A percentile compares a stretch with the other conserved stretches of the same genome.
These are phyloP conservation scores for Xylona heveae DNA, from an alignment of 495 filamentous ascomycete genomes.

Conservation along the genomic window DNA sequence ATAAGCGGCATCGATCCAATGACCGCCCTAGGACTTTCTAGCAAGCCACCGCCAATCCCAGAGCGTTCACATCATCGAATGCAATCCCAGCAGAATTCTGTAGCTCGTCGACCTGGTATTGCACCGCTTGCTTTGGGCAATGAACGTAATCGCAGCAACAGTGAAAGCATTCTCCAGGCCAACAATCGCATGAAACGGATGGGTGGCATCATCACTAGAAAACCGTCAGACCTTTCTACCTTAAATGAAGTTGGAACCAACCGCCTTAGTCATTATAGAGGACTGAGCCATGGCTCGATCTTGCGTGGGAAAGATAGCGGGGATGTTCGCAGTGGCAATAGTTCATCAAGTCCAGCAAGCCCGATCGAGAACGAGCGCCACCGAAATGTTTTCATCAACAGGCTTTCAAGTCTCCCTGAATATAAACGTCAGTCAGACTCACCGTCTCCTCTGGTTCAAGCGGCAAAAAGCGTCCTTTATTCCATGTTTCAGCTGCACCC, in stretches of 20 bases:
- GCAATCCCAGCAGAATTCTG: conserved; percentile 47
- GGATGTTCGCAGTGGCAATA: conserved; percentile 7
- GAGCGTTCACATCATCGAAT: conserved; percentile 58
- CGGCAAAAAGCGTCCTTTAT: conserved; percentile 72
- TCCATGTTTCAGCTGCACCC: conserved; percentile 64
- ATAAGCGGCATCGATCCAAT: too few relatives aligned
- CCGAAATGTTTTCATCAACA: conserved; percentile 39
- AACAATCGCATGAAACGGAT: conserved; percentile 49
- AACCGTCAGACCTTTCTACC: conserved; percentile 50
- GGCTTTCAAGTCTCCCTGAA: conserved; percentile 69
- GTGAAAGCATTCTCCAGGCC: conserved; percentile 54
- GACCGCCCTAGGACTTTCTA: too few relatives aligned
- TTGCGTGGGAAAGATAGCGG: conserved; percentile 23
- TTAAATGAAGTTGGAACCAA: conserved; percentile 53
- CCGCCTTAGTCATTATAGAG: conserved; percentile 61
- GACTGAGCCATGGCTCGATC: conserved; percentile 60
- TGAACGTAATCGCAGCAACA: conserved; percentile 76
- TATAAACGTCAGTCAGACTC: conserved; percentile 40
- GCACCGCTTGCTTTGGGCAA: conserved; percentile 47
- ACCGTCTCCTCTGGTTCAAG: conserved; percentile 47
- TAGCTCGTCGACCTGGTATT: conserved; percentile 41
- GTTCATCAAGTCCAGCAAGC: conserved; percentile 10
- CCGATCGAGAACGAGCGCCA: conserved; percentile 19
- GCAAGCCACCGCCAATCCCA: conserved; percentile 53
- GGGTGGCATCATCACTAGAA: conserved; percentile 65